phyloP scores from a whole-genome alignment of 495 filamentous ascomycete species.

The Aspergillus ostianus region DNA sequence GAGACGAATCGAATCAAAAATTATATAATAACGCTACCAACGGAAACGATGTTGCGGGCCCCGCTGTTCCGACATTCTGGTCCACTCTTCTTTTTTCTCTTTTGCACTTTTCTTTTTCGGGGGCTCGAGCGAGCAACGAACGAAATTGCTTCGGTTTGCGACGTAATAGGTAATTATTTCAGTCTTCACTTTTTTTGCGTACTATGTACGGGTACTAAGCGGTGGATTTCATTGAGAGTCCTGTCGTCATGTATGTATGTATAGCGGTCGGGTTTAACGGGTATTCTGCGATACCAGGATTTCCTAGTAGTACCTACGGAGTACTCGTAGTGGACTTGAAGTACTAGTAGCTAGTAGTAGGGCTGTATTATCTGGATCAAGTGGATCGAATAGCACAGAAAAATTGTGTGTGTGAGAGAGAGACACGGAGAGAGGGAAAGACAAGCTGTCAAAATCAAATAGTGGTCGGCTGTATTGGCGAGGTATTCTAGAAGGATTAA shows the following conservation, averaged over 20 bases:
- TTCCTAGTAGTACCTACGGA: neutral
- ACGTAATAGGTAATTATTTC: slow-evolving; percentile 1
- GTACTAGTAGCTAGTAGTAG: neutral
- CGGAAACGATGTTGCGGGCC: slow-evolving; percentile 11
- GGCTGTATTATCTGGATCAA: neutral
- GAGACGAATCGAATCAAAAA: slow-evolving; percentile 1
- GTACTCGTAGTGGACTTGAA: too few relatives aligned
- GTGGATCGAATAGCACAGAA: slow-evolving; percentile 1
- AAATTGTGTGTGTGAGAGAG: neutral
- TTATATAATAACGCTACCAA: slow-evolving; percentile 1
- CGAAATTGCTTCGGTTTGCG: slow-evolving; percentile 6
- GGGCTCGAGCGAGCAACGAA: slow-evolving; percentile 4
- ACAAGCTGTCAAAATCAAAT: slow-evolving; percentile 5
- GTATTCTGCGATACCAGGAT: neutral
- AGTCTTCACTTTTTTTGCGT: too few relatives aligned
- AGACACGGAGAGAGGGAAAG: neutral
- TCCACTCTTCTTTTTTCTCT: slow-evolving; percentile 11
- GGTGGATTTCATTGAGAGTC: too few relatives aligned
- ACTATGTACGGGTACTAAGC: too few relatives aligned
- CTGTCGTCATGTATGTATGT: too few relatives aligned
- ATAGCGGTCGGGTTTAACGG: neutral
- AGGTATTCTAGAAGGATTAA: slow-evolving; percentile 9
- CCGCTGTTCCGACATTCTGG: slow-evolving; percentile 17
- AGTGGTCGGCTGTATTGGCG: neutral
- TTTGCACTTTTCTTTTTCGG: neutral